Evolutionary conservation across 2,329 filamentous ascomycete genomes (phyloP), one percentile per base, ranked within the genome.

Genomic region (Neofusicoccum ribis): DNA sequence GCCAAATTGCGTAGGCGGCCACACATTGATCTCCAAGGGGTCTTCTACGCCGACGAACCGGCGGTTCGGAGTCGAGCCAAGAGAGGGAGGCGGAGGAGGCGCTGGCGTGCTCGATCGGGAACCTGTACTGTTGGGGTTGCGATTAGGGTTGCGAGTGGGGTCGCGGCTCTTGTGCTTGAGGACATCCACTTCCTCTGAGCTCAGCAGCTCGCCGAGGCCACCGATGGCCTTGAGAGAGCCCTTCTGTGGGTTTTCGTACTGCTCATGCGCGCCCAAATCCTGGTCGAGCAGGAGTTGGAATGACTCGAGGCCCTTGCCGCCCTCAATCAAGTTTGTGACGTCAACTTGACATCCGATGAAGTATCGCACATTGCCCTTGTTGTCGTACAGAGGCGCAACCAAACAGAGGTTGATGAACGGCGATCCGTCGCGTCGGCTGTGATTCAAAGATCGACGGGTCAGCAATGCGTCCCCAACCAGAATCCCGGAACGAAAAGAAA

Each of bases 391-490:
- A 0, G 89, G 89, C 1, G 89, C 86, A 4, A 86, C 84, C 86
- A 91, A 89, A 15, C 91, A 80, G 6, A 92, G 80, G 68, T 91
- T 91, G 80, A 91, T 86, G 71, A 91, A 91, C 0, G 89, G 88
- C 0, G 86, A 88, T 0, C 89, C 89, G 69, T 91, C 89, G 17
- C 89, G 84, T 17, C 88, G 84, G 71, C 83, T 85, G 44, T 52
- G 7, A 46, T 52, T 34, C 11, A 5, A 41, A 36, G n/a, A 37
- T 43, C n/a, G 11, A 47, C 2, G 15, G 7, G 43, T 60, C n/a
- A 60, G 56, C 17, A 9, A 7, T 20, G 3, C 8, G 20, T 59
- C 15, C 27, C 5, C 46, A 5, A 46, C n/a, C 41, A 31, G n/a
- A 58, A 7, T 12, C n/a, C 34, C 20, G 37, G 51, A 39, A 27